phyloP scores from a whole-genome alignment of 2,329 filamentous ascomycete genomes.

The Xylariomycetidae sp. region DNA sequence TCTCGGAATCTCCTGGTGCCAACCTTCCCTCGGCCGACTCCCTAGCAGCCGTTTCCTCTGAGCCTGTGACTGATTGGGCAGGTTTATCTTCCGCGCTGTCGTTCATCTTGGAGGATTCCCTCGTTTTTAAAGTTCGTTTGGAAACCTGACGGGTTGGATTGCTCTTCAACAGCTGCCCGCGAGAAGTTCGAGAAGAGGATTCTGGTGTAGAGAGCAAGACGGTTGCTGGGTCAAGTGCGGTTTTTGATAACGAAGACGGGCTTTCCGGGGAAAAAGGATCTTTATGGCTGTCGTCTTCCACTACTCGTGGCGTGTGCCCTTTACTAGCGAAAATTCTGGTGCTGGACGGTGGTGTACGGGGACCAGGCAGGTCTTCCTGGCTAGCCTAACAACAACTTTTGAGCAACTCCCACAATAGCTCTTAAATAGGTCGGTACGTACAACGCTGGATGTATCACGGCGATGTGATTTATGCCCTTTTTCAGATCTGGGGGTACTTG shows the following conservation, averaged over 20 bases:
- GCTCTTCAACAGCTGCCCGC: too few relatives aligned
- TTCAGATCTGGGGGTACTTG: constrained; percentile 5
- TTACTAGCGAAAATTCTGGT: constrained; percentile 4
- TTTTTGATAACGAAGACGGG: constrained; percentile 6
- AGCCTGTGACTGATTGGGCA: too few relatives aligned
- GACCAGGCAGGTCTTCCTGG: constrained; percentile 12
- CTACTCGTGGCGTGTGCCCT: constrained; percentile 6
- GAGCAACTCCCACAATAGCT: too few relatives aligned
- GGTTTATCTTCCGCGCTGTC: too few relatives aligned
- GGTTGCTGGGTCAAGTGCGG: constrained; percentile 8
- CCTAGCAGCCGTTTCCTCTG: too few relatives aligned
- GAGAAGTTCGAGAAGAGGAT: constrained; percentile 13
- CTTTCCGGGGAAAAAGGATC: constrained; percentile 3
- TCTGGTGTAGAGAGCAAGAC: constrained; percentile 4
- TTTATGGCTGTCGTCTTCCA: constrained; percentile 4
- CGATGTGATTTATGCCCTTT: constrained; percentile 6
- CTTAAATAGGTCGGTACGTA: constrained; percentile 7
- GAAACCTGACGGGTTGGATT: too few relatives aligned
- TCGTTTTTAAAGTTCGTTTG: too few relatives aligned
- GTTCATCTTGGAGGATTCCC: too few relatives aligned
- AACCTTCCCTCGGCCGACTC: too few relatives aligned
- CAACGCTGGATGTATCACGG: constrained; percentile 12
- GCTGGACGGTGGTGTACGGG: constrained; percentile 6
- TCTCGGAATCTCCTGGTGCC: too few relatives aligned
- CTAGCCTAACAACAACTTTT: constrained; percentile 14